Base-by-base conservation (phyloP, 2,329 filamentous ascomycete genomes). In the Venturia effusa region DNA sequence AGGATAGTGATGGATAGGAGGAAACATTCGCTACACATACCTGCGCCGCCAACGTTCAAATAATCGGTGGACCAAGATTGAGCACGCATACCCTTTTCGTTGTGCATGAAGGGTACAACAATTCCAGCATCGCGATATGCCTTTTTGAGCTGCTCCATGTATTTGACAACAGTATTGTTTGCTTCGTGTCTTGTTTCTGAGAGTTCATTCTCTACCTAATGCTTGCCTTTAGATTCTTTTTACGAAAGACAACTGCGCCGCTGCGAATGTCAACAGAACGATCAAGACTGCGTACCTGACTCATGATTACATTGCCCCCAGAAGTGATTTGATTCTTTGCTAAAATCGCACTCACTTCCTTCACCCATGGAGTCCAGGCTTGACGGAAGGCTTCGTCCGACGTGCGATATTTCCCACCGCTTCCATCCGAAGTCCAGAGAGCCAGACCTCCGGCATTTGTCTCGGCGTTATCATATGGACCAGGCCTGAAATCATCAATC, bases 121-220 rank as follows among this genome's bases (percentile, higher is more conserved):
- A 87, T 84, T 0, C 84, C 84, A 62, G 80, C 80, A 0, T 77
- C 77, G 19, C 83, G 74, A 3, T 82, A 82, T 45, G 73, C 76
- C 3, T 80, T 75, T 68, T 86, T 75, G 0, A 87, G 74, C 4
- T 80, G 74, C 64, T 83, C 79, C 84, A 86, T 85, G 68, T 86
- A 85, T 43, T 78, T 73, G 30, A 78, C 79, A 0, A 77, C 78
- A 0, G 79, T 75, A 2, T 76, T 68, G 66, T 85, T 82, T 0
- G 81, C 76, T 1, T 76, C 78, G 61, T 77, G 78, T 1, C 0
- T 87, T 15, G 19, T 39, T 34, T 65, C 59, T 24, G 27, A 24
- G 6, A 48, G 92, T 72, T 94, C 90, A 66, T 85, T 85, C 68
- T 85, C 83, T 30, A 84, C 79, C 69, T 84, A 83, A 66, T 80